Evolutionary conservation across 768 basidiomycete genomes (phyloP).

Genomic region (Cubamyces sp.): DNA sequence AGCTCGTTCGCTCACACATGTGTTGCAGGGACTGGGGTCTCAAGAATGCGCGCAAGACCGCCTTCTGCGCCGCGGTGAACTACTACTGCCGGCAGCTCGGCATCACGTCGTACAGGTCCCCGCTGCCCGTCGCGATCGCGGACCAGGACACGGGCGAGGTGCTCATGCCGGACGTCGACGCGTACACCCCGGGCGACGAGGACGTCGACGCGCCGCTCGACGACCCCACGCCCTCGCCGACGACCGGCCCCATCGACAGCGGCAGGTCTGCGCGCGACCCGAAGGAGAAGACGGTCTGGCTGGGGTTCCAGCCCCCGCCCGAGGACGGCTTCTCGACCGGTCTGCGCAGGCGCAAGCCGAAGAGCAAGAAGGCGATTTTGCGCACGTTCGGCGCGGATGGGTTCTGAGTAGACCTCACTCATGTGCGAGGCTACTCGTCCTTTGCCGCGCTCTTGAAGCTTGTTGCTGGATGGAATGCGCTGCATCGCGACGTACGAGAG

Average conservation of each 20-base stretch:
- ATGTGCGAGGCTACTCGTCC: too few relatives aligned
- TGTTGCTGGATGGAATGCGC: too few relatives aligned
- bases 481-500: neutral
- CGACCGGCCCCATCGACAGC: slow-evolving; percentile 2
- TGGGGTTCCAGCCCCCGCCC: slow-evolving; percentile 36
- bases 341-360: slow-evolving; percentile 33
- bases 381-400: slow-evolving; percentile 31
- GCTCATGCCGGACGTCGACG: slow-evolving; percentile 17
- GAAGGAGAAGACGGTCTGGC: slow-evolving; percentile 24
- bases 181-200: slow-evolving; percentile 20
- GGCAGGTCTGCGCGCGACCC: neutral
- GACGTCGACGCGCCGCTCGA: slow-evolving; percentile 21
- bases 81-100: slow-evolving; percentile 72
- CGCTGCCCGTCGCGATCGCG: slow-evolving; percentile 59
- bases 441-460: too few relatives aligned
- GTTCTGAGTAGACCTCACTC: neutral
- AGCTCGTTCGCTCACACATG: neutral
- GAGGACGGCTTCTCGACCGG: slow-evolving; percentile 30
- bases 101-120: slow-evolving; percentile 62
- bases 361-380: slow-evolving; percentile 32
- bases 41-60: slow-evolving; percentile 63
- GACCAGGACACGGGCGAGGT: slow-evolving; percentile 31
- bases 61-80: slow-evolving; percentile 79
- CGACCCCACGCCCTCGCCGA: slow-evolving; percentile 1
- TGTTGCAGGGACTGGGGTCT: slow-evolving; percentile 63